These are phyloP conservation scores for Coemansia sp. DNA, from an alignment of 192 early-diverging fungal genomes.

Conservation along the genomic window DNA sequence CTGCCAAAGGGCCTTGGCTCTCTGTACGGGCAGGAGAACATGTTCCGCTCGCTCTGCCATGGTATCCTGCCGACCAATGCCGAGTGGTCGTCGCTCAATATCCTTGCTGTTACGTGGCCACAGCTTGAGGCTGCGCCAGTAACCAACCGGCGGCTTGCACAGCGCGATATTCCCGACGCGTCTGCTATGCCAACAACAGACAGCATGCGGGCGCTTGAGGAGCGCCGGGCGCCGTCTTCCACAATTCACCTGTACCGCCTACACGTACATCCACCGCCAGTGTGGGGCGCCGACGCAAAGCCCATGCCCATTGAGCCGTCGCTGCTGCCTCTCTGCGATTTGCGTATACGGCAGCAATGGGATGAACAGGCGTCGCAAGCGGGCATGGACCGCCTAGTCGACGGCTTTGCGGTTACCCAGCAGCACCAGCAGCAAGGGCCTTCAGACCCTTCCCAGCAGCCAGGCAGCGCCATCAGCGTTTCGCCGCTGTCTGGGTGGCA, in stretches of 20 bases:
- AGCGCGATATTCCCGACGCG: conserved; percentile 36
- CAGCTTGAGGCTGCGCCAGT: conserved; percentile 29
- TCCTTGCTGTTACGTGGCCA: conserved; percentile 44
- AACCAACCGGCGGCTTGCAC: conserved; percentile 27
- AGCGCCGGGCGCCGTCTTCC: conserved; percentile 32
- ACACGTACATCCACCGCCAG: conserved; percentile 33
- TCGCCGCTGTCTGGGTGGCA: conserved; percentile 46
- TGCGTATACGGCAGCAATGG: conserved; percentile 47
- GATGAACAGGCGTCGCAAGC: conserved; percentile 29
- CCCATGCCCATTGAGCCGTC: conserved; percentile 31
- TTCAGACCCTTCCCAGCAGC: neutral
- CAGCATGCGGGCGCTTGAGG: conserved; percentile 22
- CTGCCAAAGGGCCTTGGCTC: conserved; percentile 26
- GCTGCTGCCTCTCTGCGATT: conserved; percentile 40
- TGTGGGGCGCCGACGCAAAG: conserved; percentile 22
- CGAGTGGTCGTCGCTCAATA: conserved; percentile 47
- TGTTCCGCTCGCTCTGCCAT: conserved; percentile 38
- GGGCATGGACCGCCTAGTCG: conserved; percentile 29
- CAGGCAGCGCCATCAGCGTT: conserved; percentile 26
- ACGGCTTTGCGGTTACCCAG: conserved; percentile 4
- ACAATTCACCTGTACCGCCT: conserved; percentile 41
- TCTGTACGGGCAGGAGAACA: conserved; percentile 25
- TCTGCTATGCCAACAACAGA: conserved; percentile 31
- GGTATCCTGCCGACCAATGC: conserved; percentile 36
- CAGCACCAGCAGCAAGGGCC: neutral